Evolutionary conservation across 495 filamentous ascomycete species (phyloP), one percentile per base, ranked within the genome.

Genomic region (Penicillium psychrofluorescens): DNA sequence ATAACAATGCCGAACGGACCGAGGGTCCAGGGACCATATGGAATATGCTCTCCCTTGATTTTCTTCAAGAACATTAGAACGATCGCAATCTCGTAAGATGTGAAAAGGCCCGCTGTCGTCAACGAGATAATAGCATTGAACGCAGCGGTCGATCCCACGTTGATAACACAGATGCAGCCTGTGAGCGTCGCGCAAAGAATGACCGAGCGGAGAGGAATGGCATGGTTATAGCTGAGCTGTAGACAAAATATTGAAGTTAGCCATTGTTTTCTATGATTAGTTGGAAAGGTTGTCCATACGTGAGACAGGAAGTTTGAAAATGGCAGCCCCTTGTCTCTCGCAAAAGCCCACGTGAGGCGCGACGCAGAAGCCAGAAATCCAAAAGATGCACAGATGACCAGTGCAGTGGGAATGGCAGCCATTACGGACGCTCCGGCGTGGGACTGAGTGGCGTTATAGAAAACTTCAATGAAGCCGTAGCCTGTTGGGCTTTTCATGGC

Each of bases 91-190:
- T 68, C 46, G 29, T 74, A 74, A n/a, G 72, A 63, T 7, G 53
- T 38, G 7, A 70, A 55, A 11, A 75, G 49, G 1, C 68, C 67
- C 9, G 55, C 57, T 7, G 71, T 59, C 7, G 63, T 55, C 0
- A 75, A 49, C 8, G 72, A 80, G 22, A 69, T 55, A 15, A 81
- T 67, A 16, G 71, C 70, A 55, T 80, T 78, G 53, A 83, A 74
- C 6, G 77, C 79, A 6, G 71, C 66, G 6, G 62, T 50, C 0
- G 72, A 77, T 13, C 71, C 77, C 36, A 83, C 68, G 48, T 78
- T 79, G 54, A 84, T 79, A 14, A 81, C 36, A 4, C 50, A 49
- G 13, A 58, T 43, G 0, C 50, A 47, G 10, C 45, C 40, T 9
- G 36, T 49, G 34, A 58, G 55, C 1, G 52, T 6, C 30, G 48